Evolutionary conservation across 2,329 filamentous ascomycete genomes (phyloP).

Genomic region (Balansia obtecta): DNA sequence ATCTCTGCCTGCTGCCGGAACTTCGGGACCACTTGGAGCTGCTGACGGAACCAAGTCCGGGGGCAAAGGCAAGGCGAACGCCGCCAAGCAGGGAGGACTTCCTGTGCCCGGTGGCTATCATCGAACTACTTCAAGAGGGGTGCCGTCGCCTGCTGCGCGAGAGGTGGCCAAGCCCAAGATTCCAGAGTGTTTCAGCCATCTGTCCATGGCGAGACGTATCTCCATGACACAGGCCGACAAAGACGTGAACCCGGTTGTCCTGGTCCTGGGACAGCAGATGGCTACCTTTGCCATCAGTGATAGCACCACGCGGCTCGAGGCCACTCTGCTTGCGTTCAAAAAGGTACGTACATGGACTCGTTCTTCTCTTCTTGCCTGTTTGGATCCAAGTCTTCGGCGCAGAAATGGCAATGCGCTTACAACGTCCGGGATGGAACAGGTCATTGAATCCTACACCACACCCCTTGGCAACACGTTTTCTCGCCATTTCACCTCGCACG

Average conservation of each 20-base stretch:
- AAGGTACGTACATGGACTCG: conserved; percentile 36
- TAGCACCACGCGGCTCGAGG: conserved; percentile 76
- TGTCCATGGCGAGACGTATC: conserved; percentile 54
- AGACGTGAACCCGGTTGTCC: conserved; percentile 75
- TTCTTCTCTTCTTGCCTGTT: too few relatives aligned
- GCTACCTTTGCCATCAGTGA: conserved; percentile 79
- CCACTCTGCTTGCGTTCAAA: conserved; percentile 82
- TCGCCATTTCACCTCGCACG: conserved; percentile 81
- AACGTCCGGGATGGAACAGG: conserved; percentile 32
- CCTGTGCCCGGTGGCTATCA: conserved; percentile 20
- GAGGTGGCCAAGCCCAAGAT: conserved; percentile 44
- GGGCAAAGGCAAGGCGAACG: conserved; percentile 32
- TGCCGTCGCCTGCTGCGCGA: conserved; percentile 25
- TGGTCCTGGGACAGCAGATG: conserved; percentile 82
- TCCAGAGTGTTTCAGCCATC: conserved; percentile 67
- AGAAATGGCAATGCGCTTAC: too few relatives aligned
- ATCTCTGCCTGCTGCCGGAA: conserved; percentile 19
- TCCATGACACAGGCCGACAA: conserved; percentile 48
- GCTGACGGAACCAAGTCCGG: conserved; percentile 24
- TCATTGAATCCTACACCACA: conserved; percentile 87
- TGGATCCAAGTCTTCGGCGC: too few relatives aligned
- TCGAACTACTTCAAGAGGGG: conserved; percentile 21
- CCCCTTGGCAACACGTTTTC: conserved; percentile 74
- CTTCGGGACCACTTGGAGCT: conserved; percentile 15
- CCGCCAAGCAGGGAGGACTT: conserved; percentile 32